phyloP scores from a whole-genome alignment of 2,329 filamentous ascomycete species.

The Cordyceps farinosa region DNA sequence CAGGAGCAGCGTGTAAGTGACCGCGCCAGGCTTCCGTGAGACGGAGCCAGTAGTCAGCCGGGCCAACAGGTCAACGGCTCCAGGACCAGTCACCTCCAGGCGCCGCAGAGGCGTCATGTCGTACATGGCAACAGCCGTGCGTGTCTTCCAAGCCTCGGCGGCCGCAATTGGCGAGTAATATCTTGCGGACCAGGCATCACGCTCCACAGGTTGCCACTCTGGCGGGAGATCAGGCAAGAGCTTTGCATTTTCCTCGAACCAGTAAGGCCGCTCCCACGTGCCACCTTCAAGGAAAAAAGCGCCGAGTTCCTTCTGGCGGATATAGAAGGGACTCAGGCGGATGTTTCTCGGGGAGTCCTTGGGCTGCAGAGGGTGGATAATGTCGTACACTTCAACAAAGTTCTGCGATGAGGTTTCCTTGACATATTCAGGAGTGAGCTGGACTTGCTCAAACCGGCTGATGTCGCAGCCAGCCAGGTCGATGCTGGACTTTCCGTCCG shows the following conservation, averaged over 20 bases:
- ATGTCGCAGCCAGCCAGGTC: conserved; percentile 59
- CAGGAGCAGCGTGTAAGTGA: conserved; percentile 56
- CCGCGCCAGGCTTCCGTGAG: conserved; percentile 42
- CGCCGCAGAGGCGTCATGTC: conserved; percentile 60
- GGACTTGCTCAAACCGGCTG: conserved; percentile 58
- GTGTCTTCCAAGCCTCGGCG: conserved; percentile 62
- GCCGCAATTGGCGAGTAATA: conserved; percentile 58
- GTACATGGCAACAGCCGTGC: conserved; percentile 59
- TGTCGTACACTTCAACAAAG: conserved; percentile 63
- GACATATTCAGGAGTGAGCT: conserved; percentile 53
- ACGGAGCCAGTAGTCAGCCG: conserved; percentile 50
- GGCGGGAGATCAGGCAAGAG: conserved; percentile 49
- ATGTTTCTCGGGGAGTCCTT: conserved; percentile 55
- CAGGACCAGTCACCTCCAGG: conserved; percentile 55
- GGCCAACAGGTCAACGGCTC: conserved; percentile 52
- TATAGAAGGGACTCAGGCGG: conserved; percentile 56
- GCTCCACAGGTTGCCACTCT: conserved; percentile 51
- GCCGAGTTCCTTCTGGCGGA: conserved; percentile 51
- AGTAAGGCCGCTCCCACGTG: conserved; percentile 61
- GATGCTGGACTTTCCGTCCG: conserved; percentile 50
- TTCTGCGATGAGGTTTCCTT: conserved; percentile 57
- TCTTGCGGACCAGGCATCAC: conserved; percentile 55
- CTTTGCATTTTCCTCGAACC: conserved; percentile 55
- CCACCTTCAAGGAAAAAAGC: conserved; percentile 57
- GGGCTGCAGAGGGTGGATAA: conserved; percentile 58